Evolutionary conservation across 495 filamentous ascomycete genomes (phyloP), one percentile per base, ranked within the genome.

Genomic region (Penicillium samsonianum): DNA sequence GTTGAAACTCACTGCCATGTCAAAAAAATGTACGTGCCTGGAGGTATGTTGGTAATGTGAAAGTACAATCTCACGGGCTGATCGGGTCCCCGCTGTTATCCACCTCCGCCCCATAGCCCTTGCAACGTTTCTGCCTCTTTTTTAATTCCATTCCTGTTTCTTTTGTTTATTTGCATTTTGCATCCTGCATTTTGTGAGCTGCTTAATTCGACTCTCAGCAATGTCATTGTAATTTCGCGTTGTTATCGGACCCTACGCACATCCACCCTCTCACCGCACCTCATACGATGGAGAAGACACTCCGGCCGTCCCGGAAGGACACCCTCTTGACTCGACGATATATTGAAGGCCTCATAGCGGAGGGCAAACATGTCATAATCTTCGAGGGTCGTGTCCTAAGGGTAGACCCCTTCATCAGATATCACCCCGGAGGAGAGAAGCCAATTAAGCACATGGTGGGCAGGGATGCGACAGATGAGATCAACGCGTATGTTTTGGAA

Each of bases 361-460:
- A 92, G 45, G 94, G 92, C n/a, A 81, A 84, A 51, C 80, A 80
- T 50, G 80, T 98, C 37, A 81, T 97, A 51, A 91, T 98, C 47
- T 78, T 91, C 48, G 86, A 96, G 56, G 78, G 82, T 50, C 83
- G 87, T 66, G 92, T 96, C 6, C 73, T 98, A 54, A 94, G 90
- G 74, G 85, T 89, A 2, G 93, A 98, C 71, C 80, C 88, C 28
- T 98, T 90, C 89, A 77, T 93, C 31, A 82, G 82, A 49, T 98
- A 86, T 67, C 94, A 98, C 65, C 94, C 94, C 16, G 94, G 94
- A 53, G 94, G 94, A 45, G 89, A 92, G 64, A 96, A 91, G 73
- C 82, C 95, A 22, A 96, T 98, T 59, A 78, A 83, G 72, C 94
- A 98, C 69, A 93, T 98, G 91, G 87, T 98, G 49, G 94, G 94